Evolutionary conservation across 164 flowering plant genomes (phyloP).

Genomic region (Nymphaea colorata): DNA sequence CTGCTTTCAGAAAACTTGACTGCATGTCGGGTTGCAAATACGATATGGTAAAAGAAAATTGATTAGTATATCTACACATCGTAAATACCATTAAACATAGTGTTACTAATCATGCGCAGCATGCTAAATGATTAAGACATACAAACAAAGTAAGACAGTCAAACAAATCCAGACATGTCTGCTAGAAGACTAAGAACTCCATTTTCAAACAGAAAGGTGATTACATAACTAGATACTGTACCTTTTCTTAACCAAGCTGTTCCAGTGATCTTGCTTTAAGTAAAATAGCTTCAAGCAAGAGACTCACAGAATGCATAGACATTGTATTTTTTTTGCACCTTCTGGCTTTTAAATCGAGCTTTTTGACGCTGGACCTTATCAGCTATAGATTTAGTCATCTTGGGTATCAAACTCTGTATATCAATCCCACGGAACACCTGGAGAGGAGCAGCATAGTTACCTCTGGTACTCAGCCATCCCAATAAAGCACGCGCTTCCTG

Average conservation of each 20-base stretch:
- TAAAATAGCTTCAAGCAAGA: conserved; percentile 80
- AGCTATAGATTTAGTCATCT: conserved; percentile 59
- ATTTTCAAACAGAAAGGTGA: neutral
- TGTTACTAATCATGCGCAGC: too few species aligned
- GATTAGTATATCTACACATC: too few species aligned
- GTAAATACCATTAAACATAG: too few species aligned
- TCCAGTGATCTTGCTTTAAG: conserved; percentile 78
- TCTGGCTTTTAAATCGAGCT: conserved; percentile 42
- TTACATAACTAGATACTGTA: conserved; percentile 8
- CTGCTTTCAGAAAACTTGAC: too few species aligned
- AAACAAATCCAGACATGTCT: too few species aligned
- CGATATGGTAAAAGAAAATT: too few species aligned
- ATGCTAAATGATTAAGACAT: too few species aligned
- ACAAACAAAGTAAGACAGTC: too few species aligned
- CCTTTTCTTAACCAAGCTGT: conserved; percentile 65
- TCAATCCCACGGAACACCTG: conserved; percentile 97
- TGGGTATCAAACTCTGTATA: conserved; percentile 47
- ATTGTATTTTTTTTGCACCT: conserved; percentile 29
- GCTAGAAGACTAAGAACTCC: neutral
- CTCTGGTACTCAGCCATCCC: conserved; percentile 85
- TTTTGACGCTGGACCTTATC: conserved; percentile 44
- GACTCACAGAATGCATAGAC: conserved; percentile 95
- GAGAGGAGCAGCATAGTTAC: conserved; percentile 75
- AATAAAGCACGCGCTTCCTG: conserved; percentile 98
- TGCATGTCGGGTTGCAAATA: too few species aligned